Evolutionary conservation across 176 grass and related monocot genomes (phyloP), one percentile per base, ranked within the genome.

Genomic region (Saccharum spontaneum): DNA sequence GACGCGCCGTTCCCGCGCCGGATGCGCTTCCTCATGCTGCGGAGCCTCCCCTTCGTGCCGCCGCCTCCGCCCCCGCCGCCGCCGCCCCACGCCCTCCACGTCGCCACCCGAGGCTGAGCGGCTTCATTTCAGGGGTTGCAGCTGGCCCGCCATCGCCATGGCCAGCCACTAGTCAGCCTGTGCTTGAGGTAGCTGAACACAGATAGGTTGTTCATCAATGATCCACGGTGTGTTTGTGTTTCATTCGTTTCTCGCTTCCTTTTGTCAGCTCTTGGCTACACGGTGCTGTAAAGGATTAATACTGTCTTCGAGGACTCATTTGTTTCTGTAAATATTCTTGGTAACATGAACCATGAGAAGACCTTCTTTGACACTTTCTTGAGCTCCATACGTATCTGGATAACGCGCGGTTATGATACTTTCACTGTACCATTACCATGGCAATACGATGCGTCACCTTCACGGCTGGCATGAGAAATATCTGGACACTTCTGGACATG

Each of bases 21-120:
- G 72, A 93, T 95, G 95, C 88, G 95, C 67, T 91, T 92, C 76
- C 88, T 95, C 88, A 98, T 98, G 89, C 89, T 95, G 64, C 92
- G 89, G 59, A 94, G 87, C 83, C 89, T 98, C 72, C 95, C 95
- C 52, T 97, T 94, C 86, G 82, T 86, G 3, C 38, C 79, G 6
- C 86, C 90, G 52, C 90, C 88, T 2, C 88, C 8, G 20, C 92
- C 82, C 16, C 92, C 81, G 11, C 83, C 88, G 10, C 88, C 90
- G 0, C 89, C 89, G 81, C 92, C 92, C 73, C 26, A 98, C 83
- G 92, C 90, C 16, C 79, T 97, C 81, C 86, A 61, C 30, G 81
- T 89, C 86, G 45, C 69, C 23, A 88, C 87, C 11, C 82, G 84
- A 37, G 88, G 46, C 30, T 92, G 84, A 88, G 26, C 10, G 23